phyloP scores from a whole-genome alignment of 768 basidiomycete species.

The Tephrocybe rancida region DNA sequence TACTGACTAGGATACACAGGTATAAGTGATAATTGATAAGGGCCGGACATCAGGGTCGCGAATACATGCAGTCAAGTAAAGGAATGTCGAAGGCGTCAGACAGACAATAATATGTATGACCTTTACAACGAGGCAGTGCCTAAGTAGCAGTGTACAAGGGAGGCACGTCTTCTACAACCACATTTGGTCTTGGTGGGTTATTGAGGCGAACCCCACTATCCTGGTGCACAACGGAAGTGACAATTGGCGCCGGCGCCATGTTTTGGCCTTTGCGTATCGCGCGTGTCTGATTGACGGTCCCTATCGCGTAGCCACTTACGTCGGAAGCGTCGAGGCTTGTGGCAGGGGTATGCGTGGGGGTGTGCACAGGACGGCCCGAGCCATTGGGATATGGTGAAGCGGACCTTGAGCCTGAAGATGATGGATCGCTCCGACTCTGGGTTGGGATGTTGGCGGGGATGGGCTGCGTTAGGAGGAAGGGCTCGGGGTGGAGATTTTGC shows the following conservation, averaged over 20 bases:
- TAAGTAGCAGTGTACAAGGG: background rate
- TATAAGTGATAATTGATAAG: no score
- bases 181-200: background rate
- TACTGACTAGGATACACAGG: no score
- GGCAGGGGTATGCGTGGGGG: background rate
- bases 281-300: background rate
- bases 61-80: no score
- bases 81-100: no score
- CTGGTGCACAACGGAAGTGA: slow-evolving; percentile 1
- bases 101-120: no score
- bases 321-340: slow-evolving; percentile 1
- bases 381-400: background rate
- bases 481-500: background rate
- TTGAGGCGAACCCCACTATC: slow-evolving; percentile 11
- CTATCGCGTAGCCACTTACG: background rate
- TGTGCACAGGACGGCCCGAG: background rate
- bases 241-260: no score
- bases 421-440: background rate
- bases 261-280: background rate
- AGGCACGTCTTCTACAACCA: slow-evolving; percentile 1
- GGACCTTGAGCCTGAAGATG: background rate
- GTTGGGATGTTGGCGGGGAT: background rate
- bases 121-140: no score
- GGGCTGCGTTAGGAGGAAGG: background rate
- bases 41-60: no score